Base-by-base conservation (phyloP, 2,329 filamentous ascomycete genomes). In the Hymenoscyphus infarciens region DNA sequence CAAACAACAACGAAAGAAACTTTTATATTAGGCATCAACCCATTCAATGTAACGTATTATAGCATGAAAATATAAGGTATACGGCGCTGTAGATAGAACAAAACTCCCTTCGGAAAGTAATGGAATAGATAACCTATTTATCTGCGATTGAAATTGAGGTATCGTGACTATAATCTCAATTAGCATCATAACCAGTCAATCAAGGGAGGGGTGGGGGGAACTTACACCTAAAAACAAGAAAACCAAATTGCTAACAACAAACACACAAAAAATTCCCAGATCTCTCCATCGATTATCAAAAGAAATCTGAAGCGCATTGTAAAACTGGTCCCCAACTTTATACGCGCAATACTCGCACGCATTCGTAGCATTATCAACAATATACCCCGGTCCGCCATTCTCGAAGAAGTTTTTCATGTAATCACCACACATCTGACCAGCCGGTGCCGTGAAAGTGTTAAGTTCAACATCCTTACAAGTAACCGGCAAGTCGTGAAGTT, bases 271-370 rank as follows among this genome's bases (percentile, higher is more conserved):
- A 65, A 96, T 96, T 1, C 91, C 92, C 62, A 95, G 66, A 69
- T 97, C 91, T 61, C 92, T 83, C 92, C 92, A 96, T 16, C 92
- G 80, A 67, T 90, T 76, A 53, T 79, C 77, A 70, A 88, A 96
- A 2, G 77, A 78, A 71, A 96, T 83, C 2, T 83, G 82, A 19
- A 96, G 81, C 0, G 84, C 81, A 60, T 78, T 73, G 73, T 90
- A 96, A 72, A 94, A 96, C 77, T 96, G 81, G 67, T 96, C 89
- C 33, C 92, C 92, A 13, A 90, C 78, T 65, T 83, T 87, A 77
- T 86, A 96, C 0, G 91, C 90, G 72, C 92, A 97, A 77, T 96
- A 96, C 71, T 88, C 79, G 77, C 92, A 96, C 25, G 80, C 77
- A 56, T 78, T 82, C 0, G 89, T 90, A 1, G 80, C 79, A 67